Evolutionary conservation across 768 basidiomycete species (phyloP), one percentile per base, ranked within the genome.

Genomic region (Russula dissimulans): DNA sequence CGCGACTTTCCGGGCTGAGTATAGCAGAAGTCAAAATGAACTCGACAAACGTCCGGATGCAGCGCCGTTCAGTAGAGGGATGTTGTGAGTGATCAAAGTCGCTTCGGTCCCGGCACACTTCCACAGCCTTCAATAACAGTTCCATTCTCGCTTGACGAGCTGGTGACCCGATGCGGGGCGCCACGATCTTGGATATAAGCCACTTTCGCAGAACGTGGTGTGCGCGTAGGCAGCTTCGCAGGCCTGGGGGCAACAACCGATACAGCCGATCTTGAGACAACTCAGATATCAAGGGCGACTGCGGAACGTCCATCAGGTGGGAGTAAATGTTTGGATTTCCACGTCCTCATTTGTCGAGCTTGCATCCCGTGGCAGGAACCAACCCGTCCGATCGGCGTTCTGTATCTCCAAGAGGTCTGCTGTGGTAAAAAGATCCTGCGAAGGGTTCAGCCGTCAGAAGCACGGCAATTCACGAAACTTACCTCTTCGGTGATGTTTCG

Each of bases 321-420:
- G 83, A 79, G 70, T 88, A 86, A 64, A 93, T 85, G 26, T 85
- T 69, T 92, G 88, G 48, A 92, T 84, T 63, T 91, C 87, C n/a
- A 84, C 76, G 3, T 78, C 75, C 49, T 93, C 91, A 11, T 81
- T 79, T 49, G 74, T 70, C 0, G 77, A 72, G 15, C 71, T 72
- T 0, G 75, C 69, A n/a, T 91, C 89, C 55, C 82, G 76, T 36
- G 73, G 63, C 4, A 77, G 74, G 71, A 91, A 88, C 90, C 91
- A 93, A 3, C 87, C 91, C 2, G 81, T 85, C 36, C 84, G 81
- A 69, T 93, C 91, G 15, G 82, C 80, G 2, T 81, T 84, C 70
- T 93, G 91, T 0, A 89, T 81, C 70, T 93, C 91, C 10, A 93
- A 77, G 17, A 91, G 72, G 69, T 93, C 91, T 5, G 84, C 81